These are phyloP conservation scores for Aethionema arabicum DNA, from an alignment of 345 rosid species.

Conservation along the genomic window DNA sequence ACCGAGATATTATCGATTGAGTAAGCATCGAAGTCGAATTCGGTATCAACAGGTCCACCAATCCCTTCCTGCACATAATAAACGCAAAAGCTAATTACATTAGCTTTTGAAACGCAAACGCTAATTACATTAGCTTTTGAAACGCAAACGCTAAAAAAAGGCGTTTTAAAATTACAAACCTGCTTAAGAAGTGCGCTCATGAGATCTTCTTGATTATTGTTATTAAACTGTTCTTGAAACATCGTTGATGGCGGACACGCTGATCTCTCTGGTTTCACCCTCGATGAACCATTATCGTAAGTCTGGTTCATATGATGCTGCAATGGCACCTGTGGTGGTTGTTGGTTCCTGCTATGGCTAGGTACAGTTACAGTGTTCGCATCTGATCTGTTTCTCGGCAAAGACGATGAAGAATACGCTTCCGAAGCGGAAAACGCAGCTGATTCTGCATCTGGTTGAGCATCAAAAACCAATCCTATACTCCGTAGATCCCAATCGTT, in stretches of 20 bases:
- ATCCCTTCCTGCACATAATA: conserved; percentile 76
- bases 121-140: conserved; percentile 10
- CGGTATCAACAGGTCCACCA: conserved; percentile 56
- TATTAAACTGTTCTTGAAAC: conserved; percentile 51
- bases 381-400: conserved; percentile 26
- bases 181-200: conserved; percentile 88
- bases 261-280: conserved; percentile 65
- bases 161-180: conserved; percentile 42
- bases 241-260: conserved; percentile 44
- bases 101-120: conserved; percentile 6
- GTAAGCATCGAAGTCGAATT: conserved; percentile 81
- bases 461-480: conserved; percentile 56
- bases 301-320: conserved; percentile 20
- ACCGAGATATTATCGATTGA: conserved; percentile 70
- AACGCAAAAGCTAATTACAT: conserved; percentile 25
- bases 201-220: conserved; percentile 81
- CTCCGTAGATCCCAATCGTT: conserved; percentile 70
- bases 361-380: conserved; percentile 14
- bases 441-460: conserved; percentile 52
- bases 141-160: conserved; percentile 29
- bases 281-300: conserved; percentile 33
- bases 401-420: conserved; percentile 36
- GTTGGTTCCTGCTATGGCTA: conserved; percentile 21
- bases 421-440: conserved; percentile 28
- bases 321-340: neutral